A percentile compares a stretch with the other conserved stretches of the same genome.
phyloP scores from a whole-genome alignment of 2,329 filamentous ascomycete species.

The Cercospora zeina region DNA sequence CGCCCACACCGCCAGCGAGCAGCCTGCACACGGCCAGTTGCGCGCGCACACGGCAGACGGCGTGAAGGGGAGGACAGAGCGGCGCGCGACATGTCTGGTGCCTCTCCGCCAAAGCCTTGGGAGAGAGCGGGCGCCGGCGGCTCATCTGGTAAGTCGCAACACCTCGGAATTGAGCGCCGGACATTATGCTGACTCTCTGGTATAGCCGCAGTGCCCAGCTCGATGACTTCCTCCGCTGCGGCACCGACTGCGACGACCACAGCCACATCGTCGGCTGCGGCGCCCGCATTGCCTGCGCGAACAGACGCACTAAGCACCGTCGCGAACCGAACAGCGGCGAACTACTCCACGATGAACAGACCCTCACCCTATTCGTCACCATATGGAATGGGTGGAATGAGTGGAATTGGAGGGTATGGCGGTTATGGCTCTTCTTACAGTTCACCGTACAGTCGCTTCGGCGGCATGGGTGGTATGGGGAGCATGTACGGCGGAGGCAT shows the following conservation, averaged over 20 bases:
- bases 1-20: conserved; percentile 7
- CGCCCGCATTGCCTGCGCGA: conserved; percentile 75
- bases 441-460: conserved; percentile 52
- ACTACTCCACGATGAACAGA: conserved; percentile 60
- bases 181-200: conserved; percentile 34
- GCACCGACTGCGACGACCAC: conserved; percentile 46
- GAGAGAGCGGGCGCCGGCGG: conserved; percentile 69
- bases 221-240: conserved; percentile 40
- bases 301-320: conserved; percentile 75
- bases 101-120: conserved; percentile 95
- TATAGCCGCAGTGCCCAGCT: conserved; percentile 48
- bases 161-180: conserved; percentile 18
- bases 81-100: conserved; percentile 19
- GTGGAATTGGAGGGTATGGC: conserved; percentile 40
- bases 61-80: not conserved
- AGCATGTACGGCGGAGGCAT: conserved; percentile 23
- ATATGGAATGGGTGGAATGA: conserved; percentile 54
- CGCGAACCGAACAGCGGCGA: conserved; percentile 84
- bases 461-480: conserved; percentile 45
- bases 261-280: conserved; percentile 43
- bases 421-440: conserved; percentile 42
- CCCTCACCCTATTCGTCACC: conserved; percentile 51
- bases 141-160: conserved; percentile 30
- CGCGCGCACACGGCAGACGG: not conserved
- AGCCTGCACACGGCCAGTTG: not conserved